Evolutionary conservation across 306 rosid genomes (phyloP), one percentile per base, ranked within the genome.

Genomic region (Hylodesmum podocarpum): DNA sequence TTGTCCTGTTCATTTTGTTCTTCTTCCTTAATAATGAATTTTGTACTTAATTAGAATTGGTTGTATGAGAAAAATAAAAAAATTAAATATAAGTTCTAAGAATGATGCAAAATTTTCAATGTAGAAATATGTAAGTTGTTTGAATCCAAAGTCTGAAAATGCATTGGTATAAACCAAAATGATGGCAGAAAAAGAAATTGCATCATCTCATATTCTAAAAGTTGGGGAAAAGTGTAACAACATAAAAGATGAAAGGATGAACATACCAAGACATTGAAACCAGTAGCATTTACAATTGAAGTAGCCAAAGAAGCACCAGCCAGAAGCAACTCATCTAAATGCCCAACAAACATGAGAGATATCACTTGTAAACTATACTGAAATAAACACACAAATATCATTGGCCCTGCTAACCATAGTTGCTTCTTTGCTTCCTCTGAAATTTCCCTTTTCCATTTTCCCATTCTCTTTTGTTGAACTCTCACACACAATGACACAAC

Each of bases 381-480:
- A 73, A 58, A 73, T 9, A 73, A 13, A 58, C 78, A 68, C 54
- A 87, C 96, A 28, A 78, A 61, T 0, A 88, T 46, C 75, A 88
- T 66, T 6, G 97, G 96, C 28, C 87, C 91, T 49, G 93, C 96
- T 4, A 92, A 77, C 93, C 97, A 90, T 70, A 90, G 31, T 80
- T 92, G 96, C 86, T 82, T 87, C 87, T 87, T 85, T 40, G 81
- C 73, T 81, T 92, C 97, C 3, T 79, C 85, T 0, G 1, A 55
- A 10, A 53, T 33, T n/a, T 72, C 75, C 50, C 75, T 63, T 50
- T 49, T 76, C 80, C 80, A 65, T 10, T 36, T 6, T 0, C 8
- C 39, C 72, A 18, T 76, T 33, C 3, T 71, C 61, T 61, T n/a
- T 50, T 21, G 4, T 8, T 78, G 11, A n/a, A 9, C 41, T 25